Evolutionary conservation across 306 rosid species (phyloP).

Genomic region (Mimosa pudica): DNA sequence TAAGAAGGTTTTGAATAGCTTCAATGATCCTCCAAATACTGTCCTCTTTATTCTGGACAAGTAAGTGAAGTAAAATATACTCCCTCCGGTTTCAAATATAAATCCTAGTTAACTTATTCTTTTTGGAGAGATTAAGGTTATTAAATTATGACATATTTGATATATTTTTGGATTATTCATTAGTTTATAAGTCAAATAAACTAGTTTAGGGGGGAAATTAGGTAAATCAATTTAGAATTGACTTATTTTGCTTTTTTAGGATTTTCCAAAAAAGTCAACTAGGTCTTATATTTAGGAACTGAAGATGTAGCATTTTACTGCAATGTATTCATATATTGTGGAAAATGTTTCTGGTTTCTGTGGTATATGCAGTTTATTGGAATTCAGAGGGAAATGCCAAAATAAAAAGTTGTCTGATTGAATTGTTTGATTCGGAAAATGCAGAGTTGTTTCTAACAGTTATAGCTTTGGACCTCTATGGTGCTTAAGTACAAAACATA

Average conservation of each 20-base stretch:
- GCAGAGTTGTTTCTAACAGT: conserved; percentile 1
- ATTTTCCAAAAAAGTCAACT: too few relatives aligned
- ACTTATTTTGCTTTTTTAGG: too few relatives aligned
- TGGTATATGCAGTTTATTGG: background rate
- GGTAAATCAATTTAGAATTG: too few relatives aligned
- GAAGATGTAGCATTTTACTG: background rate
- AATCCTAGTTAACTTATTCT: too few relatives aligned
- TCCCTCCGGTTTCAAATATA: too few relatives aligned
- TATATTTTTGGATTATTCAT: too few relatives aligned
- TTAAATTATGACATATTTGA: too few relatives aligned
- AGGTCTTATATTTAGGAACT: too few relatives aligned
- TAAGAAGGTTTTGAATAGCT: conserved; percentile 56
- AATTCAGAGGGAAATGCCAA: background rate
- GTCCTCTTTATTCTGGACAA: conserved; percentile 68
- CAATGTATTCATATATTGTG: background rate
- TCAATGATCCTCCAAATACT: conserved; percentile 60
- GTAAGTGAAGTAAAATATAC: conserved; percentile 44
- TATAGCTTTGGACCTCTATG: background rate
- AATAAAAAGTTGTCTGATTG: background rate
- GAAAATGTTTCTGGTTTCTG: conserved; percentile 5
- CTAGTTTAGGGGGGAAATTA: too few relatives aligned
- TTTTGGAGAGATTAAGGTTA: too few relatives aligned
- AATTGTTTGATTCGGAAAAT: conserved; percentile 19
- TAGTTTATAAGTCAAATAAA: too few relatives aligned
- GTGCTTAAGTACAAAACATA: background rate